Conservation (phyloP, 257 asterid species). For the Nicotiana benthamiana region DNA sequence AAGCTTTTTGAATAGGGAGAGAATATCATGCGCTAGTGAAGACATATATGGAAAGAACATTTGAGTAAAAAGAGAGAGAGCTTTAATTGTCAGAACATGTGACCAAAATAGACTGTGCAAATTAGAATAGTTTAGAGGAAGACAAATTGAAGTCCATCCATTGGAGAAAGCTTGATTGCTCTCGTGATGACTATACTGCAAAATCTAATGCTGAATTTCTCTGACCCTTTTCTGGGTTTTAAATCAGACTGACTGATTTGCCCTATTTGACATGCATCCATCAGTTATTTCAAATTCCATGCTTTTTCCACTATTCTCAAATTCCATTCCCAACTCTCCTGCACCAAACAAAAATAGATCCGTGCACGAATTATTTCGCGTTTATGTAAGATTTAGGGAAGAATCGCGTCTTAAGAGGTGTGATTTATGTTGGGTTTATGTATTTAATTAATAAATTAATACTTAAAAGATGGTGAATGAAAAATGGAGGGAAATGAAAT, state of each 20-base stretch:
- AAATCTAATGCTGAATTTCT: neutral
- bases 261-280: neutral
- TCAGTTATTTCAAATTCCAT: neutral
- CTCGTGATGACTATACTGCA: constrained; percentile 35
- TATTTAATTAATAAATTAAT: no score
- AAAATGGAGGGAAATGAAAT: no score
- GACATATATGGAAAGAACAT: neutral
- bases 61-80: constrained; percentile 2
- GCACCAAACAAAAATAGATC: no score
- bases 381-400: no score
- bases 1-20: no score
- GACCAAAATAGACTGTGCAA: constrained; percentile 25
- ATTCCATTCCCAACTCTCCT: neutral
- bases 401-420: no score
- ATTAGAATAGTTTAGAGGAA: neutral
- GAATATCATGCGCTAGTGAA: no score
- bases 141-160: constrained; percentile 19
- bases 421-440: no score
- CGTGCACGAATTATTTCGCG: no score
- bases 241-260: neutral
- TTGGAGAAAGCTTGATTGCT: neutral
- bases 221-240: neutral
- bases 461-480: no score
- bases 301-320: neutral
- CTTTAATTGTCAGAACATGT: constrained; percentile 28